Percentiles rank a stretch among this genome's conserved stretches.
Evolutionary conservation across 768 basidiomycete species (phyloP).

Genomic region (Leucocoprinus birnbaumii): DNA sequence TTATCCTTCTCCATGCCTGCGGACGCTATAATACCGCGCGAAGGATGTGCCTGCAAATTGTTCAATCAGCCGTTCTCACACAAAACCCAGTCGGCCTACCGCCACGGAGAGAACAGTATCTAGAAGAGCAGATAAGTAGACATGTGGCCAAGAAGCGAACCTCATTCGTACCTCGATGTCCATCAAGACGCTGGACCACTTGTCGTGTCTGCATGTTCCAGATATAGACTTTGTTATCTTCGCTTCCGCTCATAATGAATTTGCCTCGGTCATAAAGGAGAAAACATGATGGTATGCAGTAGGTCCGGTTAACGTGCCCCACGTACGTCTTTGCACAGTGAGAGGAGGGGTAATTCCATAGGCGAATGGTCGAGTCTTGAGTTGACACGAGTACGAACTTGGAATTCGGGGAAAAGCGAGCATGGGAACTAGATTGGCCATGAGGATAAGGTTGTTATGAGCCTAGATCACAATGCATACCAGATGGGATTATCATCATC

Average conservation of each 20-base stretch:
- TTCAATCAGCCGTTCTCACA: slow-evolving; percentile 6
- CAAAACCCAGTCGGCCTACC: slow-evolving; percentile 36
- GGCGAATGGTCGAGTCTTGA: slow-evolving; percentile 89
- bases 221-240: slow-evolving; percentile 84
- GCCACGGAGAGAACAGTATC: slow-evolving; percentile 78
- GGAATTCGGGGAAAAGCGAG: slow-evolving; percentile 90
- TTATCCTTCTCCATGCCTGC: slow-evolving; percentile 90
- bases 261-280: slow-evolving; percentile 46
- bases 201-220: slow-evolving; percentile 88
- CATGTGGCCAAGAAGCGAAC: background rate
- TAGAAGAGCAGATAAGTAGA: slow-evolving; percentile 17
- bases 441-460: slow-evolving; percentile 9
- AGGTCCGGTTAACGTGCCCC: slow-evolving; percentile 85
- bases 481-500: slow-evolving; percentile 96
- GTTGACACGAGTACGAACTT: slow-evolving; percentile 87
- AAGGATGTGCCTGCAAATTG: slow-evolving; percentile 67
- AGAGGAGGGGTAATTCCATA: slow-evolving; percentile 93
- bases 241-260: slow-evolving; percentile 85
- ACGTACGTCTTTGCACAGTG: slow-evolving; percentile 91
- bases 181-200: slow-evolving; percentile 70
- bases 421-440: slow-evolving; percentile 61
- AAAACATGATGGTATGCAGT: slow-evolving; percentile 73
- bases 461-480: slow-evolving; percentile 32
- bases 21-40: slow-evolving; percentile 72
- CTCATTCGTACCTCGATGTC: slow-evolving; percentile 65